phyloP scores from a whole-genome alignment of 768 basidiomycete species.

The Boletus rubescentipes region DNA sequence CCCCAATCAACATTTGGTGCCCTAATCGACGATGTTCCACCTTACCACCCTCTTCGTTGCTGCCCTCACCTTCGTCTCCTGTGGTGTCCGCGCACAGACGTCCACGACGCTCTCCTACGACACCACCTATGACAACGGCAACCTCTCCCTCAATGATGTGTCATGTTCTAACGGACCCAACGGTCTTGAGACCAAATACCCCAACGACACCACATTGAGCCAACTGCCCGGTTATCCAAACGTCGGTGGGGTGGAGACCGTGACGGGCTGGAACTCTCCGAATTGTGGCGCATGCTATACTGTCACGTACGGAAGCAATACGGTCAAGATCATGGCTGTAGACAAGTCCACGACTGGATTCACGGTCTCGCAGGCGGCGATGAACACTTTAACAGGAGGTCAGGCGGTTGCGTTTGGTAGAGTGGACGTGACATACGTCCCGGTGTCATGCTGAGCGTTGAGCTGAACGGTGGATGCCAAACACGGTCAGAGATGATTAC shows the following conservation, averaged over 20 bases:
- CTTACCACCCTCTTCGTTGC: slow-evolving; percentile 15
- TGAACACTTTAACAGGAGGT: slow-evolving; percentile 23
- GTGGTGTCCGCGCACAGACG: slow-evolving; percentile 21
- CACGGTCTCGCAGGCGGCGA: slow-evolving; percentile 32
- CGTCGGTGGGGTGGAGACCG: slow-evolving; percentile 32
- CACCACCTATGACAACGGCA: slow-evolving; percentile 33
- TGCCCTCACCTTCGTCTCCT: slow-evolving; percentile 13
- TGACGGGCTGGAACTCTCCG: slow-evolving; percentile 22
- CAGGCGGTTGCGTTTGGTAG: slow-evolving; percentile 16
- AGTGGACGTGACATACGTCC: slow-evolving; percentile 15
- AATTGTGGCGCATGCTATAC: slow-evolving; percentile 33
- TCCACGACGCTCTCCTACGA: slow-evolving; percentile 37
- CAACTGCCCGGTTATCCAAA: slow-evolving; percentile 39
- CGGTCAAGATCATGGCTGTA: slow-evolving; percentile 53
- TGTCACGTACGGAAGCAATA: slow-evolving; percentile 30
- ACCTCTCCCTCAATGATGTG: slow-evolving; percentile 28
- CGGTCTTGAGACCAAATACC: slow-evolving; percentile 33
- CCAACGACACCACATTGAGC: slow-evolving; percentile 34
- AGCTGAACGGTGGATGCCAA: not conserved
- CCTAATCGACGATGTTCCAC: slow-evolving; percentile 26
- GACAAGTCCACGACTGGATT: slow-evolving; percentile 47
- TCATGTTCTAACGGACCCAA: slow-evolving; percentile 41
- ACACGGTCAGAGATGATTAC: not conserved
- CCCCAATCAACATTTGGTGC: not conserved
- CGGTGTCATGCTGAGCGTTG: not conserved